Evolutionary conservation across 441 rosid species (phyloP), one percentile per base, ranked within the genome.

Genomic region (Populus tomentosa): DNA sequence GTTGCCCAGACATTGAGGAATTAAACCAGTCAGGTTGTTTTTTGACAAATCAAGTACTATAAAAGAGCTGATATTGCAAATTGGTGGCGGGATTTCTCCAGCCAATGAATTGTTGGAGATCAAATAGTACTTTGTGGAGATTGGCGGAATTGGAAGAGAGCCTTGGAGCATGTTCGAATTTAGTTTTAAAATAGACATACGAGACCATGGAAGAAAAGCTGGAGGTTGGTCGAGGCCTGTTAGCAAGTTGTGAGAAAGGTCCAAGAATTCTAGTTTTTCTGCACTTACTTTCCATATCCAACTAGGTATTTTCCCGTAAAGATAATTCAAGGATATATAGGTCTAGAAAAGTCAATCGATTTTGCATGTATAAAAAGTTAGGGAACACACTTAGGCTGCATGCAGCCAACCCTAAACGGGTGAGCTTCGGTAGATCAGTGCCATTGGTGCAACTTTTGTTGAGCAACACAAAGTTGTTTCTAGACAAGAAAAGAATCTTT

Each of bases 61-160:
- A 26, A 85, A 83, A 23, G 42, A 23, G 16, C 50, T 82, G 10
- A 74, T 56, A 35, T 79, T 83, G 76, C 91, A 86, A 0, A 78
- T 63, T 3, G 35, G n/a, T 3, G 36, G 33, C 24, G 91, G 78
- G 8, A 86, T 82, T 3, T 56, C 62, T 8, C 89, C 87, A 0
- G 16, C 38, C 16, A 76, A 56, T 0, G 16, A 56, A 53, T 83
- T 83, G 10, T 67, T 24, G 0, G 74, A 24, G 59, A 64, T 10
- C 8, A 6, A 0, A n/a, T 69, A 21, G 1, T 0, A 0, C 1
- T 6, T 10, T 1, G 1, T 67, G 10, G 62, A 50, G 5, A 1
- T 0, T 13, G 26, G 66, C 11, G 84, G 77, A 10, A 35, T 2
- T 13, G 14, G 50, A 40, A 40, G 50, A 10, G 50, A 40, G 50